Evolutionary conservation across 2,329 filamentous ascomycete species (phyloP).

Genomic region (Hypoxylon sp.): DNA sequence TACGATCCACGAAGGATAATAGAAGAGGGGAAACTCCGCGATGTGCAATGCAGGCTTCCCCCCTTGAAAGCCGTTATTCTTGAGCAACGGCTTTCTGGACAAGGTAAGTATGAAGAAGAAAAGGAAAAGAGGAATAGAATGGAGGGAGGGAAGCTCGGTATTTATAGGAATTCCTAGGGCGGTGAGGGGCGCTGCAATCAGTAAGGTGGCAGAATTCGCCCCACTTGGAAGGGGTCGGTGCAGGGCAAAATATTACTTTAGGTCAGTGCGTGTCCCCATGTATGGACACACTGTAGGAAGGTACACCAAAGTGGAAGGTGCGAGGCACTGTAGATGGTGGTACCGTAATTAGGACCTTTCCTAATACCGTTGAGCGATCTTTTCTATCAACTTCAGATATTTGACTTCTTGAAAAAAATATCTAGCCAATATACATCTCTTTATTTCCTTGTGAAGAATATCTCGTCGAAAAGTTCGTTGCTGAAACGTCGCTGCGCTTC

Average conservation of each 20-base stretch:
- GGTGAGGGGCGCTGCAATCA: background rate
- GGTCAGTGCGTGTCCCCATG: background rate
- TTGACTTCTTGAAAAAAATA: too few species aligned
- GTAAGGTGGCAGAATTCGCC: constrained; percentile 10
- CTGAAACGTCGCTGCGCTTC: constrained; percentile 26
- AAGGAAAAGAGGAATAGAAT: constrained; percentile 20
- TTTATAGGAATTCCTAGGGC: constrained; percentile 12
- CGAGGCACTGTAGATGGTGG: too few species aligned
- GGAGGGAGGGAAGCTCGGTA: background rate
- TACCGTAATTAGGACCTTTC: too few species aligned
- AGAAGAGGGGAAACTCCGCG: constrained; percentile 62
- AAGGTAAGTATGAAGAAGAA: constrained; percentile 58
- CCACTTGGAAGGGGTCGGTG: background rate
- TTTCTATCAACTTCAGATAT: too few species aligned
- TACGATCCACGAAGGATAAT: constrained; percentile 54
- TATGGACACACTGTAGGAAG: too few species aligned
- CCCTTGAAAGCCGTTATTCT: constrained; percentile 46
- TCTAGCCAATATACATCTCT: background rate
- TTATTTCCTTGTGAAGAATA: constrained; percentile 19
- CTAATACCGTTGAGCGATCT: too few species aligned
- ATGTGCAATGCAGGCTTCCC: constrained; percentile 71
- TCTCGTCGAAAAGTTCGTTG: constrained; percentile 31
- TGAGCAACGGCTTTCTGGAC: constrained; percentile 50
- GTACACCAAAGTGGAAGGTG: too few species aligned
- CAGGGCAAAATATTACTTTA: background rate